phyloP scores from a whole-genome alignment of 352 stramenopile genomes.

The Phytophthora sansomeana region DNA sequence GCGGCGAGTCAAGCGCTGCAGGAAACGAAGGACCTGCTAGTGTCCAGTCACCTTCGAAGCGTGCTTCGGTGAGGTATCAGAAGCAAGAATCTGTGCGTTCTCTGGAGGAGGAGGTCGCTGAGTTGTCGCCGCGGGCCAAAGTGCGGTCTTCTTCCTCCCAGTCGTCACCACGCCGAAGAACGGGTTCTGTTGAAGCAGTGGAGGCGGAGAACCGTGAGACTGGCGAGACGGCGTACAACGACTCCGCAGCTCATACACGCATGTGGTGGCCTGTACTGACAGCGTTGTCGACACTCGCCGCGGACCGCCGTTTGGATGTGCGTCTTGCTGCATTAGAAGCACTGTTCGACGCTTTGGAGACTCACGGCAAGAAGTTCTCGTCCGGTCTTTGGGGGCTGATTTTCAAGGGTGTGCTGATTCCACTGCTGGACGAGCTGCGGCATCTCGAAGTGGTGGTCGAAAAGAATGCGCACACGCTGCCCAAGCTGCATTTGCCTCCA shows the following conservation, averaged over 20 bases:
- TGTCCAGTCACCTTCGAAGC: slow-evolving; percentile 32
- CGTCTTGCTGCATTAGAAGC: slow-evolving; percentile 74
- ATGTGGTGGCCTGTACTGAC: slow-evolving; percentile 97
- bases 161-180: slow-evolving; percentile 39
- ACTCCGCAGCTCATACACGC: slow-evolving; percentile 72
- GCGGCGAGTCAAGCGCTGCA: slow-evolving; percentile 1
- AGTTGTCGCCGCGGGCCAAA: slow-evolving; percentile 45
- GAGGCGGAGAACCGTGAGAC: slow-evolving; percentile 17
- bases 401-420: slow-evolving; percentile 89
- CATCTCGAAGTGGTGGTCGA: slow-evolving; percentile 74
- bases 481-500: slow-evolving; percentile 51
- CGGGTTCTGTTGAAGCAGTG: slow-evolving; percentile 38
- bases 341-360: slow-evolving; percentile 79
- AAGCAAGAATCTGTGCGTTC: slow-evolving; percentile 70
- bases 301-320: slow-evolving; percentile 92
- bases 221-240: slow-evolving; percentile 58
- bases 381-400: slow-evolving; percentile 81
- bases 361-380: slow-evolving; percentile 77
- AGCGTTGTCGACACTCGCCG: slow-evolving; percentile 94
- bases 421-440: slow-evolving; percentile 79
- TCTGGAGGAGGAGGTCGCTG: slow-evolving; percentile 67
- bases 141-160: slow-evolving; percentile 17
- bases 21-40: slow-evolving; percentile 6
- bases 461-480: slow-evolving; percentile 40
- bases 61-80: slow-evolving; percentile 60